Percentiles rank a stretch among this genome's conserved stretches.
Evolutionary conservation across 1,284 basidiomycete genomes (phyloP).

Genomic region (Puccinia brachypodii): DNA sequence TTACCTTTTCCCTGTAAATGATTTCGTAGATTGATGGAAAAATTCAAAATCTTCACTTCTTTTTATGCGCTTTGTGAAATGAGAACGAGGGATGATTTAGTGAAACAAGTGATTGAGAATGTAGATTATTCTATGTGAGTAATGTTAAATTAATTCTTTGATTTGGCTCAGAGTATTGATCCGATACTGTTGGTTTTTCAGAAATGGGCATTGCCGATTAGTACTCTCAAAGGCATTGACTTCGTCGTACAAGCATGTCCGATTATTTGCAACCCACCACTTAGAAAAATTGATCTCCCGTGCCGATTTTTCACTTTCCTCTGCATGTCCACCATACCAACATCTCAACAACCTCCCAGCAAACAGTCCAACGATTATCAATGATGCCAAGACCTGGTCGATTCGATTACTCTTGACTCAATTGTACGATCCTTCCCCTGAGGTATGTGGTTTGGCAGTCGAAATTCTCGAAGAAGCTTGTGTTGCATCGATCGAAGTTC

Average conservation of each 20-base stretch:
- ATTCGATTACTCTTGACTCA: conserved; percentile 78
- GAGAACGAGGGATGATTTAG: conserved; percentile 83
- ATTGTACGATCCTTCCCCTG: conserved; percentile 84
- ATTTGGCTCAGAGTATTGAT: not conserved
- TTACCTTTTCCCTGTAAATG: not conserved
- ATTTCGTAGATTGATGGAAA: conserved; percentile 73
- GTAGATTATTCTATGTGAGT: conserved; percentile 83
- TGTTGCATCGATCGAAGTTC: conserved; percentile 69
- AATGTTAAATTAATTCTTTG: not conserved
- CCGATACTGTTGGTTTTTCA: conserved; percentile 57
- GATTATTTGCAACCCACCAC: conserved; percentile 82
- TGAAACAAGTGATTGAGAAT: conserved; percentile 85
- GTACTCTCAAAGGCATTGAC: conserved; percentile 90
- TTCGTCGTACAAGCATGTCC: conserved; percentile 73
- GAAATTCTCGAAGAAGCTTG: conserved; percentile 86
- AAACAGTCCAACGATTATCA: not conserved
- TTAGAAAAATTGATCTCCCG: conserved; percentile 68
- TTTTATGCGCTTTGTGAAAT: conserved; percentile 93
- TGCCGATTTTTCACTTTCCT: conserved; percentile 64
- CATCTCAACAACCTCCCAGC: conserved; percentile 24
- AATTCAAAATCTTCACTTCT: conserved; percentile 87
- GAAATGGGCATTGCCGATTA: conserved; percentile 87
- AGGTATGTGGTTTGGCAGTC: conserved; percentile 86
- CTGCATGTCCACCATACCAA: conserved; percentile 54
- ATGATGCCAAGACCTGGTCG: conserved; percentile 52